Evolutionary conservation across 1,284 basidiomycete genomes (phyloP).

Genomic region (Cutaneotrichosporon daszewskae): DNA sequence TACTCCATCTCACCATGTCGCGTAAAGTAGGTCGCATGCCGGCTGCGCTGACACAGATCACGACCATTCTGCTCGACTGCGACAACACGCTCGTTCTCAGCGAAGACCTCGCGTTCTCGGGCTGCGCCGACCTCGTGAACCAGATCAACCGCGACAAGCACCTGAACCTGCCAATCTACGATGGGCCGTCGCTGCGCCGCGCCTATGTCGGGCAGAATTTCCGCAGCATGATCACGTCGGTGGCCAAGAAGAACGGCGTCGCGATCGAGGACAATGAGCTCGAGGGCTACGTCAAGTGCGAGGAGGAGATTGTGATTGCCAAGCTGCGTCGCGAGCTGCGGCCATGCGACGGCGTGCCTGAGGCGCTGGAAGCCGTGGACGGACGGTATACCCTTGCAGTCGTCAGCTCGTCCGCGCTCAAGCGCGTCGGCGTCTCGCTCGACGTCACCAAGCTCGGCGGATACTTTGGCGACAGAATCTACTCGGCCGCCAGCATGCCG

Average conservation of each 20-base stretch:
- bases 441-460: slow-evolving; percentile 12
- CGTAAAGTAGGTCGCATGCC: too few relatives aligned
- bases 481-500: slow-evolving; percentile 20
- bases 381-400: slow-evolving; percentile 15
- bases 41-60: too few relatives aligned
- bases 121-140: slow-evolving; percentile 24
- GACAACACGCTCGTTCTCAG: slow-evolving; percentile 31
- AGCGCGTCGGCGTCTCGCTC: slow-evolving; percentile 22
- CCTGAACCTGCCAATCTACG: slow-evolving; percentile 10
- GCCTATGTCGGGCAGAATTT: slow-evolving; percentile 29
- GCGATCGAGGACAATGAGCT: slow-evolving; percentile 14
- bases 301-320: slow-evolving; percentile 17
- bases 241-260: slow-evolving; percentile 16
- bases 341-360: slow-evolving; percentile 16
- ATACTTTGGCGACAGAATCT: slow-evolving; percentile 21
- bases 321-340: slow-evolving; percentile 10
- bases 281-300: slow-evolving; percentile 16
- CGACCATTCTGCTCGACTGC: slow-evolving; percentile 28
- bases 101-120: slow-evolving; percentile 24
- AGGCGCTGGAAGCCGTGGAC: slow-evolving; percentile 9
- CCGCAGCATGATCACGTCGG: slow-evolving; percentile 20
- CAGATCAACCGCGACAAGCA: slow-evolving; percentile 10
- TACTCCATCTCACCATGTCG: too few relatives aligned
- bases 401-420: slow-evolving; percentile 19
- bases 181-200: slow-evolving; percentile 15